These are phyloP conservation scores for Alternaria brassicicola DNA, from an alignment of 2,329 filamentous ascomycete species.

Conservation along the genomic window DNA sequence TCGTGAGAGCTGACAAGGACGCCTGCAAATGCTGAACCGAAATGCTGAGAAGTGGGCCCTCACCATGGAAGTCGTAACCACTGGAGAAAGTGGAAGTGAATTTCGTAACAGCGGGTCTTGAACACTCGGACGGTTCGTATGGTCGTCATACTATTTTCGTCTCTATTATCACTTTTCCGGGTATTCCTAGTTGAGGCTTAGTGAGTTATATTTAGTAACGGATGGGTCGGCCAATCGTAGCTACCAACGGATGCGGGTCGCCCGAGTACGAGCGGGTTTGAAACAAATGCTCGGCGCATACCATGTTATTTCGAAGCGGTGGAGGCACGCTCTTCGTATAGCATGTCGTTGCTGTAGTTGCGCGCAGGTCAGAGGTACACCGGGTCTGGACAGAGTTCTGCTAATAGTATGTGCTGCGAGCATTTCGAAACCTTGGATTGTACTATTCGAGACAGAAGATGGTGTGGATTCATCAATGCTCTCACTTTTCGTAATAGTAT, in stretches of 20 bases:
- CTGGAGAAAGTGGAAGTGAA: neutral
- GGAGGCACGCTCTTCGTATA: neutral
- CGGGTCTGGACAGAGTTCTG: neutral
- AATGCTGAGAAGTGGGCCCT: slow-evolving; percentile 6
- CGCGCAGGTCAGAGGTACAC: neutral
- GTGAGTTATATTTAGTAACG: slow-evolving; percentile 28
- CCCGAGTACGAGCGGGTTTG: slow-evolving; percentile 7
- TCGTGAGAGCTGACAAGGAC: neutral
- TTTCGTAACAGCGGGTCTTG: neutral
- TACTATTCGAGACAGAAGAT: neutral
- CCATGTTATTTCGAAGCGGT: neutral
- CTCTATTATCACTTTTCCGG: slow-evolving; percentile 7
- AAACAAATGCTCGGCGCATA: neutral
- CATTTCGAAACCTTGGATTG: neutral
- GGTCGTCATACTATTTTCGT: neutral
- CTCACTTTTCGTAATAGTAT: neutral
- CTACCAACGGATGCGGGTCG: slow-evolving; percentile 10
- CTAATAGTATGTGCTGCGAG: neutral
- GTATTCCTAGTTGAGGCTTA: slow-evolving; percentile 25
- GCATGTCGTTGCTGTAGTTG: neutral
- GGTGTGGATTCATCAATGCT: neutral
- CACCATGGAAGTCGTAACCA: slow-evolving; percentile 2
- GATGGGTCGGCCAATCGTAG: slow-evolving; percentile 12
- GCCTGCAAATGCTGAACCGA: slow-evolving; percentile 7
- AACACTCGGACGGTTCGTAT: neutral